Evolutionary conservation across 2,329 filamentous ascomycete species (phyloP), one percentile per base, ranked within the genome.

Genomic region (Aspergillus udagawae): DNA sequence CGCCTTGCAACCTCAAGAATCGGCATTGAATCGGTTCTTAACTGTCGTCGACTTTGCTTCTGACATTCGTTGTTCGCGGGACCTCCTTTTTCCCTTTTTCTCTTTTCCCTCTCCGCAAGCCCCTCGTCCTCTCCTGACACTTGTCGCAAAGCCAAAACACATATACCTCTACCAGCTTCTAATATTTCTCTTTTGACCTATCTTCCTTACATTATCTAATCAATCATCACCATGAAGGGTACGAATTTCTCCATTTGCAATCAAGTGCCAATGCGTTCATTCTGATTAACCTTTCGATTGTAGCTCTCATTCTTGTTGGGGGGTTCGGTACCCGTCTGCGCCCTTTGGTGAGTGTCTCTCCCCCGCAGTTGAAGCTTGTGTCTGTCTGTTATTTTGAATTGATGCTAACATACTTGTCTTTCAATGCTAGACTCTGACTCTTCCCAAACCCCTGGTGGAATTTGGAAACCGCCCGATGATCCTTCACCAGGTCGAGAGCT

Each of bases 391-490:
- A 28, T 6, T 21, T 8, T 25, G 42, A 28, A 41, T 47, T 17
- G 42, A 54, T 61, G 54, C 64, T 67, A 55, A 67, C 25, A 23
- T 52, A 3, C n/a, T 27, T 29, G 50, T 49, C 47, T 25, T 45
- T 45, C 47, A 35, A 17, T 23, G 42, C 54, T 75, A 96, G 91
- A 99, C 93, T 69, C 86, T 99, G 73, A 97, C 94, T 52, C 90
- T 97, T 66, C 93, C 93, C 61, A 99, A 97, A 80, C 93, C 94
- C 65, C 85, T 99, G 67, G 94, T 99, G 72, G 93, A 99, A 80
- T 99, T 99, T 73, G 92, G 86, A 73, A 99, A 99, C 85, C 93
- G 94, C 80, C 94, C 92, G 75, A 99, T 99, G 93, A 97, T 99
- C 77, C 84, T 95, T 72, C 93, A 97, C 80, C 93, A 99, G 80